These are phyloP conservation scores for Termitomyces sp. DNA, from an alignment of 768 basidiomycete genomes.

Conservation along the genomic window DNA sequence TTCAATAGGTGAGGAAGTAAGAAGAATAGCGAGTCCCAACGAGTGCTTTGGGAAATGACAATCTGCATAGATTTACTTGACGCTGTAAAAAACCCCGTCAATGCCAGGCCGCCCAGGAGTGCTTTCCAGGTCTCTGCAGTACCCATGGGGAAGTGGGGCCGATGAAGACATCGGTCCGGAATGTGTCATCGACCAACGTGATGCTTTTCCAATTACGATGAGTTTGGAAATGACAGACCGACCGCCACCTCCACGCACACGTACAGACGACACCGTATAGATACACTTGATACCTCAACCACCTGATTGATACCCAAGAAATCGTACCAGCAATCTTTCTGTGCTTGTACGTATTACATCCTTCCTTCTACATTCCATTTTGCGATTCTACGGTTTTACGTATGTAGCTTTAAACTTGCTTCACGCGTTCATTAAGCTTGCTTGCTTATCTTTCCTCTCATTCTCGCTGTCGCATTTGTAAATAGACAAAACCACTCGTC, in stretches of 20 bases:
- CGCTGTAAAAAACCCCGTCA: too few relatives aligned
- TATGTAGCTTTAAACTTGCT: background rate
- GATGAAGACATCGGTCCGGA: too few relatives aligned
- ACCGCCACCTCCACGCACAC: background rate
- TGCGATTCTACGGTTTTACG: background rate
- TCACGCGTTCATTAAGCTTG: background rate
- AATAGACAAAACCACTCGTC: background rate
- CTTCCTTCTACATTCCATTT: background rate
- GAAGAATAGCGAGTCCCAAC: too few relatives aligned
- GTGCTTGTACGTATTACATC: conserved; percentile 7
- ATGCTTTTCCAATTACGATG: too few relatives aligned
- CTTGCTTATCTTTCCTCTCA: background rate
- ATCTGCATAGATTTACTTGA: too few relatives aligned
- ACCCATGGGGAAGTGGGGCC: too few relatives aligned
- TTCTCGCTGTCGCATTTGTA: background rate
- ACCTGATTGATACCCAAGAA: background rate
- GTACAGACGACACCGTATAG: background rate
- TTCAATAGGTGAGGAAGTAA: too few relatives aligned
- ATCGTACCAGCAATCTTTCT: conserved; percentile 8
- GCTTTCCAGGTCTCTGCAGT: too few relatives aligned
- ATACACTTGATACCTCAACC: background rate
- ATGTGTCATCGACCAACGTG: too few relatives aligned
- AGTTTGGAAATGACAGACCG: too few relatives aligned
- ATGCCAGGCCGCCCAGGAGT: too few relatives aligned
- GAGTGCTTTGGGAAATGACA: too few relatives aligned